A percentile compares a stretch with the other conserved stretches of the same genome.
These are phyloP conservation scores for Penicillium polonicum DNA, from an alignment of 2,329 filamentous ascomycete species.

Conservation along the genomic window DNA sequence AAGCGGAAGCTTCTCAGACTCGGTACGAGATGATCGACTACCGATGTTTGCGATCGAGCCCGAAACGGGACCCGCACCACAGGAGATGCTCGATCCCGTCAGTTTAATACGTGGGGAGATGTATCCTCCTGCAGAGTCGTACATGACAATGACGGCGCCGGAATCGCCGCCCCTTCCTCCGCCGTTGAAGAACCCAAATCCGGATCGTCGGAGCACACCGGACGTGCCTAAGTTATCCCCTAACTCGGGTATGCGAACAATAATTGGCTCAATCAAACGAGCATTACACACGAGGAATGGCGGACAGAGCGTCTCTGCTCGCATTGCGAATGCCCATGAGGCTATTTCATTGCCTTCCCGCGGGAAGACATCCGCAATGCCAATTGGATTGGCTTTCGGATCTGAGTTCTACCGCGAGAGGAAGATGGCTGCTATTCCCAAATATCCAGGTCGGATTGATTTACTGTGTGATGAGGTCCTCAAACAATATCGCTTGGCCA, in stretches of 20 bases:
- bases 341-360: slow-evolving; percentile 29
- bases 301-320: slow-evolving; percentile 32
- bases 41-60: slow-evolving; percentile 51
- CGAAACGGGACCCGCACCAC: slow-evolving; percentile 49
- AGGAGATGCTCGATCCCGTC: slow-evolving; percentile 69
- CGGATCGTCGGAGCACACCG: slow-evolving; percentile 32
- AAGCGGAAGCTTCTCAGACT: slow-evolving; percentile 84
- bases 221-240: slow-evolving; percentile 31
- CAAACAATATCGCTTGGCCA: slow-evolving; percentile 74
- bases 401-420: slow-evolving; percentile 46
- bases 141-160: slow-evolving; percentile 66
- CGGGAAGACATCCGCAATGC: slow-evolving; percentile 44
- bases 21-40: slow-evolving; percentile 66
- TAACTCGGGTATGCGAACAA: slow-evolving; percentile 73
- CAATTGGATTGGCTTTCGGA: slow-evolving; percentile 46
- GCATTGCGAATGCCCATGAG: slow-evolving; percentile 36
- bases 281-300: slow-evolving; percentile 66
- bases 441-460: slow-evolving; percentile 69
- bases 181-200: slow-evolving; percentile 24
- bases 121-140: slow-evolving; percentile 77
- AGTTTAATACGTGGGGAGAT: slow-evolving; percentile 85
- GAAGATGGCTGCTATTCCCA: slow-evolving; percentile 35
- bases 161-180: slow-evolving; percentile 45
- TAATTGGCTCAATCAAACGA: slow-evolving; percentile 81
- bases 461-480: slow-evolving; percentile 74